Percentiles rank a stretch among this genome's conserved stretches.
Evolutionary conservation across 176 grass and related monocot genomes (phyloP).

Genomic region (Chrysopogon serrulatus): DNA sequence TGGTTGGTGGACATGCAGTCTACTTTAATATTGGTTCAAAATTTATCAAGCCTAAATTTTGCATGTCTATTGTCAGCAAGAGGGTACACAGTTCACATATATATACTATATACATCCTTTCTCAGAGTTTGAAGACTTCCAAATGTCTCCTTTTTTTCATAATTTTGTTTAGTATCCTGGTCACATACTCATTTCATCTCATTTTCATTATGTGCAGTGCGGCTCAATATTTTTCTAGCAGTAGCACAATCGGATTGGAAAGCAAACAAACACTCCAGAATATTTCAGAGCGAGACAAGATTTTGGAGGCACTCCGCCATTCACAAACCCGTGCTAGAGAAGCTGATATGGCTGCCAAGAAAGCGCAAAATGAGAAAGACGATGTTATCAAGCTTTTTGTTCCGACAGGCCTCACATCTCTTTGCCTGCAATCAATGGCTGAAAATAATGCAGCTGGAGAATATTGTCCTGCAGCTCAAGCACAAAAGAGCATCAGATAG

Average conservation of each 20-base stretch:
- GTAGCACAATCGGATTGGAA: background rate
- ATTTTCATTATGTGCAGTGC: background rate
- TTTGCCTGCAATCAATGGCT: constrained; percentile 90
- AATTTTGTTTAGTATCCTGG: background rate
- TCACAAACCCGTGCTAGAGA: constrained; percentile 87
- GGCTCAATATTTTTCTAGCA: constrained; percentile 5
- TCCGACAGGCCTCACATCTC: constrained; percentile 72
- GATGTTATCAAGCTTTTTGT: constrained; percentile 61
- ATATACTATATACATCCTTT: background rate
- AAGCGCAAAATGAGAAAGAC: constrained; percentile 61
- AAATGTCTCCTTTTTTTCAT: background rate
- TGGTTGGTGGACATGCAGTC: background rate
- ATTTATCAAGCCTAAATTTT: background rate
- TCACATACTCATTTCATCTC: background rate
- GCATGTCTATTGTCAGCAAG: background rate
- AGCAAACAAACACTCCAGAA: constrained; percentile 2
- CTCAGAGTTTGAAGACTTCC: background rate
- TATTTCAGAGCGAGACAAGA: constrained; percentile 27
- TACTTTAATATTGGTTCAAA: background rate
- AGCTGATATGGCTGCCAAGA: constrained; percentile 70
- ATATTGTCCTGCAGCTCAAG: constrained; percentile 64
- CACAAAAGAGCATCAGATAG: constrained; percentile 48
- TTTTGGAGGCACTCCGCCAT: constrained; percentile 74
- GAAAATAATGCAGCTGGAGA: constrained; percentile 79
- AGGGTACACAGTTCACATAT: background rate